phyloP scores from a whole-genome alignment of 2,329 filamentous ascomycete species.

The Zasmidium cellare region DNA sequence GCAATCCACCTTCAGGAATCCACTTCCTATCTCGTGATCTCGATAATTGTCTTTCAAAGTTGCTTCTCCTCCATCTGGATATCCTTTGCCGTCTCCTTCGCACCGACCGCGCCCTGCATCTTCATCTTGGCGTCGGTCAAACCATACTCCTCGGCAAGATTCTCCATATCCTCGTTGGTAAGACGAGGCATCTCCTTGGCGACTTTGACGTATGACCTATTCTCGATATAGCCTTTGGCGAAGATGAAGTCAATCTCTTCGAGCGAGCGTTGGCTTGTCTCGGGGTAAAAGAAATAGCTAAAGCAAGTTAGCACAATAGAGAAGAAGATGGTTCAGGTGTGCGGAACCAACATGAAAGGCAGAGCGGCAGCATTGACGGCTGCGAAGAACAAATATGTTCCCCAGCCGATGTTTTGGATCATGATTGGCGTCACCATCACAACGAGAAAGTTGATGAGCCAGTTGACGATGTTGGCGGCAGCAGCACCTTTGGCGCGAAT shows the following conservation, averaged over 20 bases:
- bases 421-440: conserved; percentile 8
- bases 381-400: conserved; percentile 38
- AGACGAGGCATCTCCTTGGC: conserved; percentile 36
- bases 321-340: conserved; percentile 45
- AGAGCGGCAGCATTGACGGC: conserved; percentile 54
- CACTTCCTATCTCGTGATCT: too few relatives aligned
- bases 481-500: conserved; percentile 49
- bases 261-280: conserved; percentile 53
- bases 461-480: conserved; percentile 5
- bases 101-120: not conserved
- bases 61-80: not conserved
- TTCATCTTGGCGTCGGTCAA: conserved; percentile 1
- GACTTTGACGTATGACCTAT: conserved; percentile 38
- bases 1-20: too few relatives aligned
- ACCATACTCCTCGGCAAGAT: conserved; percentile 6
- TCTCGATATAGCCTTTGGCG: conserved; percentile 26
- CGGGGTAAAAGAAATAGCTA: conserved; percentile 54
- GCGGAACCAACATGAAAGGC: conserved; percentile 55
- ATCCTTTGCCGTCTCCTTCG: not conserved
- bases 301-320: conserved; percentile 45
- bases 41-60: too few relatives aligned
- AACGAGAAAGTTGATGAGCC: conserved; percentile 3
- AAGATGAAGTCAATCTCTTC: conserved; percentile 55
- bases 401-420: conserved; percentile 35
- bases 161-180: conserved; percentile 4